Base-by-base conservation (phyloP, 1,284 basidiomycete genomes). In the Phaffia rhodozyma region DNA sequence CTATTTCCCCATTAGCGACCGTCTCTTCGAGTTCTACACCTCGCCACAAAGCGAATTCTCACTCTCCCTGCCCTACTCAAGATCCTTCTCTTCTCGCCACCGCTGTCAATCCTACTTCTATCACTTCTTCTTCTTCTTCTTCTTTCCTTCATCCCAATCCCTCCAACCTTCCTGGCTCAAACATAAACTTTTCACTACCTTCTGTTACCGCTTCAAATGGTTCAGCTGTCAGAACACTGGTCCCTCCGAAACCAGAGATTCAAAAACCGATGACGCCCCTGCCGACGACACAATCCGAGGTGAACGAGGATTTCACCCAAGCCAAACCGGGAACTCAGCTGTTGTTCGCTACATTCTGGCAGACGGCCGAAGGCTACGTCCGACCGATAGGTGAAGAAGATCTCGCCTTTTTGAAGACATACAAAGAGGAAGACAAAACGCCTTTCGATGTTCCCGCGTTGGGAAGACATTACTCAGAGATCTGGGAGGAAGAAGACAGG, bases 401-500 rank as follows among this genome's bases (percentile, higher is more conserved):
- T 71, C 77, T 94, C 38, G 91, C 91, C 5, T 90, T 90, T 75
- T 79, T 96, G n/a, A 66, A 66, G 66, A 86, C 88, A 67, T 87
- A 87, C 71, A 85, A 85, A n/a, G 77, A 78, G 23, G 92, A 96
- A 70, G 90, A 94, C 66, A 79, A 87, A 6, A 87, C 91, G 66
- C 86, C 89, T 0, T 94, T 85, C 71, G 78, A 89, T 52, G 83
- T 94, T 76, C 92, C 93, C 7, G 83, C 86, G 65, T 80, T 94
- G 0, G 94, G 93, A 7, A 80, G 85, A 68, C 91, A 93, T 76
- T 97, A 96, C 72, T 79, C 83, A 30, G 87, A 93, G 61, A 79
- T 86, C 1, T 97, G 93, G 92, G 90, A 91, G 67, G 90, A 94
- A 68, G 86, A 91, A 72, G 93, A 97, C 73, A 79, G 80, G 7